Base-by-base conservation (phyloP, 2,329 filamentous ascomycete genomes). In the Cladosporium sp. region DNA sequence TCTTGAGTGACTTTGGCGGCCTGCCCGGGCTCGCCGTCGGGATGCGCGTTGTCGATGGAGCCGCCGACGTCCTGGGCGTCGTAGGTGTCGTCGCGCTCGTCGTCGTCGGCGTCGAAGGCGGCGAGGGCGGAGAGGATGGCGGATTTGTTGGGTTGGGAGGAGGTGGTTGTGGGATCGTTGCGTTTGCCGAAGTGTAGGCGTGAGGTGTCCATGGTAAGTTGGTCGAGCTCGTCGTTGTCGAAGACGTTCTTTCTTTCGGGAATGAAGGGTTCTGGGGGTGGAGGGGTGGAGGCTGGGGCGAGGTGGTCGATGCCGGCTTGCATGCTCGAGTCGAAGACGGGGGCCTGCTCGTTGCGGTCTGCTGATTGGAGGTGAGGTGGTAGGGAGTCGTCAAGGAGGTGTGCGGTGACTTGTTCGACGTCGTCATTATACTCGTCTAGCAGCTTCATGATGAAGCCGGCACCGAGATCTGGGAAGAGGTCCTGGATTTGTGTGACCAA, bases 21-120 rank as follows among this genome's bases (percentile, higher is more conserved):
- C 34, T 79, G 76, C n/a, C 82, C 77, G 5, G 80, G 69, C 43
- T 79, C 77, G 40, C 76, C 76, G 43, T 73, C 75, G 2, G 73
- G 68, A 4, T 72, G 71, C 1, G 73, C 75, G 14, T 78, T 76
- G 61, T 95, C 90, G 3, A 96, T 84, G 0, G 87, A 88, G 18
- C 92, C 91, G 34, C 93, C 93, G 2, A 97, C 89, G 64, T 97
- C 93, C 46, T 84, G 89, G 1, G 85, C 83, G 63, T 98, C 93
- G 66, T 98, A 98, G 0, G 92, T 97, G 68, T 98, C 93, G 68
- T 98, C 93, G 34, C 90, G 82, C 72, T 98, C 93, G 67, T 98
- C 93, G 60, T 97, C 93, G 62, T 97, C 92, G 0, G 85, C 86
- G 71, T 97, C 91, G 60, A 97, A 96, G 0, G 86, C 80, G 13